Evolutionary conservation across 2,329 filamentous ascomycete species (phyloP).

Genomic region (Ophiosphaerella narmari): DNA sequence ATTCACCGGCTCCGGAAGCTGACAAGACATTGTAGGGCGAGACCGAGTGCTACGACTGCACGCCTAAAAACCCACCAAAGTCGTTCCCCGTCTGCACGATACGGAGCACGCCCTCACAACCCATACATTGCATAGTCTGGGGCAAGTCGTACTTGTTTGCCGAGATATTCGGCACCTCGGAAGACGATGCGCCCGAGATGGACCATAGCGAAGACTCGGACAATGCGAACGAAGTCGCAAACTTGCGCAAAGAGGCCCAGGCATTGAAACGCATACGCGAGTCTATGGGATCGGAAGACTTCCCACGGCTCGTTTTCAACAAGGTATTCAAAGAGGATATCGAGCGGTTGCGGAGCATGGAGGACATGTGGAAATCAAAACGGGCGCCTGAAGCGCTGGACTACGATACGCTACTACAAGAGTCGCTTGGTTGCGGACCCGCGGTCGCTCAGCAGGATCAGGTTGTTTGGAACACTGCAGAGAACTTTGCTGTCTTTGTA

Average conservation of each 20-base stretch:
- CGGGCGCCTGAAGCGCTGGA: slow-evolving; percentile 73
- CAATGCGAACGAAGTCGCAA: slow-evolving; percentile 85
- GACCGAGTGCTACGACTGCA: slow-evolving; percentile 97
- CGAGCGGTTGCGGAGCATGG: slow-evolving; percentile 78
- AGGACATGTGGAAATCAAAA: slow-evolving; percentile 94
- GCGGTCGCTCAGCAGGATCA: slow-evolving; percentile 71
- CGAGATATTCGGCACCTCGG: slow-evolving; percentile 90
- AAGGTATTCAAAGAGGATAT: slow-evolving; percentile 93
- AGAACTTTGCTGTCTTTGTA: slow-evolving; percentile 85
- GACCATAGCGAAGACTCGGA: slow-evolving; percentile 81
- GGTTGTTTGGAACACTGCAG: slow-evolving; percentile 75
- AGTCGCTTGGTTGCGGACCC: slow-evolving; percentile 56
- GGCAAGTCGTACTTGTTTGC: slow-evolving; percentile 94
- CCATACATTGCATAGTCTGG: slow-evolving; percentile 99
- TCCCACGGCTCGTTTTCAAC: slow-evolving; percentile 80
- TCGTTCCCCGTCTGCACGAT: slow-evolving; percentile 97
- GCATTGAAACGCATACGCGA: slow-evolving; percentile 82
- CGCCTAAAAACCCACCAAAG: slow-evolving; percentile 85
- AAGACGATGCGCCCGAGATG: slow-evolving; percentile 79
- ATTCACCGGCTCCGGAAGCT: not conserved
- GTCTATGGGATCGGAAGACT: slow-evolving; percentile 77
- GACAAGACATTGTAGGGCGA: slow-evolving; percentile 57
- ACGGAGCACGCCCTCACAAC: slow-evolving; percentile 90
- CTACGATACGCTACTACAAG: slow-evolving; percentile 64
- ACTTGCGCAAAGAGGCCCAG: slow-evolving; percentile 80